Base-by-base conservation (phyloP, 2,329 filamentous ascomycete genomes). In the Calonectria leucothoes region DNA sequence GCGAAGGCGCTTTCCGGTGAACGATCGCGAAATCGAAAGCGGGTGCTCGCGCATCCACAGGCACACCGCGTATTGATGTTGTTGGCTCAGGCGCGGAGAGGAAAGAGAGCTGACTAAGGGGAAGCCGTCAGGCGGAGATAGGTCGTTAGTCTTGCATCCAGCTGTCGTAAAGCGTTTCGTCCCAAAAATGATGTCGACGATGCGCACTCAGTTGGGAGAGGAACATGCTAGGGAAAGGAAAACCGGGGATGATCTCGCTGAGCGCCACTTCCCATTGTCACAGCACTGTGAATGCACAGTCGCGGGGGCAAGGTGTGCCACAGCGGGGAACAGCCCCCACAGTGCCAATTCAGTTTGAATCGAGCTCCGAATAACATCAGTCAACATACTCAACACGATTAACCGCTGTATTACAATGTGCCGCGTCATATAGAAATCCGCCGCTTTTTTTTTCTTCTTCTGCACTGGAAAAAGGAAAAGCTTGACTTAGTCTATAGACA, bases 401-500 rank as follows among this genome's bases (percentile, higher is more conserved):
- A 77, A 76, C 78, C 78, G 78, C 78, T 59, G 73, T 49, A 69
- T 74, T 61, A 76, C 78, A 78, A 79, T 79, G 77, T 80, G 76
- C 79, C 78, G 73, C 77, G 69, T 68, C 76, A 72, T 73, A 69
- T 78, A 78, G 76, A 78, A 71, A 64, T 74, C 66, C 59, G 75
- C 80, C 75, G 51, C 65, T 45, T 72, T 64, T 68, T 31, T 67
- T 57, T 69, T 74, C 78, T n/a, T n/a, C n/a, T n/a, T n/a, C n/a
- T n/a, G n/a, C n/a, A n/a, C 76, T 78, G 78, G 83, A 82, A 82
- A 82, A 80, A 83, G 78, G 78, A 80, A 83, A 78, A 69, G 74
- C 76, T 80, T 76, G 69, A 20, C 73, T 73, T 75, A 71, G 71
- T 76, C 75, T 74, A 74, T 69, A 11, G 2, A 10, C 7, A 23